phyloP scores from a whole-genome alignment of 106 monocot genomes.

The Agapanthus africanus region DNA sequence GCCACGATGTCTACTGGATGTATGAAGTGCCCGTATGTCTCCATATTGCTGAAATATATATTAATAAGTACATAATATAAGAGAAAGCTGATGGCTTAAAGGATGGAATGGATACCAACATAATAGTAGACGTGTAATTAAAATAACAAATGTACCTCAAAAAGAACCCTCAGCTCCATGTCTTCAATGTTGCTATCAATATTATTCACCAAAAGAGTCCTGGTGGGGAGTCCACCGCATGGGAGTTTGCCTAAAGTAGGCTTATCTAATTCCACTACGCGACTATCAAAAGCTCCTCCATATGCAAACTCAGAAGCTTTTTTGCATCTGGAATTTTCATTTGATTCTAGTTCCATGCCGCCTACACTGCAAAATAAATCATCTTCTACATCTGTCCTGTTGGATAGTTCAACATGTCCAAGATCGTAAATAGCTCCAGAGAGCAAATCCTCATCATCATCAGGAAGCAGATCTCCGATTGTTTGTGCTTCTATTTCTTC shows the following conservation, averaged over 20 bases:
- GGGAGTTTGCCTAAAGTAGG: constrained; percentile 42
- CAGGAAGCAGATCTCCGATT: constrained; percentile 79
- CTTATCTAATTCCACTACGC: constrained; percentile 12
- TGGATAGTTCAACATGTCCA: too few species aligned
- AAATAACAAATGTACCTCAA: constrained; percentile 43
- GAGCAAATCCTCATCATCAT: constrained; percentile 74
- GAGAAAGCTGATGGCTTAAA: neutral
- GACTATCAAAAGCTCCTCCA: constrained; percentile 12
- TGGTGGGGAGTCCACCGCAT: constrained; percentile 54
- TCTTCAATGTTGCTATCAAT: constrained; percentile 73
- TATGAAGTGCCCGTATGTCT: constrained; percentile 48
- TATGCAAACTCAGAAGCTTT: constrained; percentile 15
- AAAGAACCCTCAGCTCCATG: constrained; percentile 47
- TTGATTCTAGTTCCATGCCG: constrained; percentile 65
- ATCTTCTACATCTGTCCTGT: constrained; percentile 69
- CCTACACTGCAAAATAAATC: constrained; percentile 66
- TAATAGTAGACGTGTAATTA: neutral
- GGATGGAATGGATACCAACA: neutral
- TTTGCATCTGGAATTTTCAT: constrained; percentile 23
- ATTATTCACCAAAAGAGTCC: constrained; percentile 79
- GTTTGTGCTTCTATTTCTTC: constrained; percentile 83
- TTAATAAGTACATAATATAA: neutral
- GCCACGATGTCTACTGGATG: constrained; percentile 65
- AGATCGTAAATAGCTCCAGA: too few species aligned
- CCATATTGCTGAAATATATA: constrained; percentile 50